A percentile compares a stretch with the other conserved stretches of the same genome.
These are phyloP conservation scores for Mollisiaceae sp. DNA, from an alignment of 2,329 filamentous ascomycete genomes.

Conservation along the genomic window DNA sequence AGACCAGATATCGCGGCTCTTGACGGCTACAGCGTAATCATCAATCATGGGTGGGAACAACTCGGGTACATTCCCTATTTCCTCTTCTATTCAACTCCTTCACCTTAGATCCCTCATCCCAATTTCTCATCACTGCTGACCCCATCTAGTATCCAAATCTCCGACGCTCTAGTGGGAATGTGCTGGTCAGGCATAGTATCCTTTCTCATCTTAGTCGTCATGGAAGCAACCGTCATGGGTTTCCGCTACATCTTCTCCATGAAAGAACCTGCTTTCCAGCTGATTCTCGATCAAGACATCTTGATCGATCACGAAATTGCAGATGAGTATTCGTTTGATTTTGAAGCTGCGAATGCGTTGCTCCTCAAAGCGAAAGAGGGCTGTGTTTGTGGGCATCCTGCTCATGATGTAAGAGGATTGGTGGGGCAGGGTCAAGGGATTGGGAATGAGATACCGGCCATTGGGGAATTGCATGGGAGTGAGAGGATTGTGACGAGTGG, in stretches of 20 bases:
- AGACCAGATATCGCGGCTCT: slow-evolving; percentile 17
- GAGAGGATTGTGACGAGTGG: slow-evolving; percentile 4
- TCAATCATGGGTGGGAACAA: slow-evolving; percentile 17
- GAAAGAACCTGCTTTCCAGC: slow-evolving; percentile 13
- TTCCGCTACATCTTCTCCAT: neutral
- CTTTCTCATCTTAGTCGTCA: slow-evolving; percentile 13
- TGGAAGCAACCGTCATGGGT: slow-evolving; percentile 11
- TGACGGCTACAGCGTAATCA: slow-evolving; percentile 13
- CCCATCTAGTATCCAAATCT: slow-evolving; percentile 13
- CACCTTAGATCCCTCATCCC: neutral
- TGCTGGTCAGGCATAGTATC: slow-evolving; percentile 14
- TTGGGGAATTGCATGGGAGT: slow-evolving; percentile 1
- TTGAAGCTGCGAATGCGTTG: neutral
- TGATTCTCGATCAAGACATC: slow-evolving; percentile 18
- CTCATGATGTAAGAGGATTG: no score
- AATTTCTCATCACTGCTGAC: neutral
- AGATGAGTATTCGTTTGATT: slow-evolving; percentile 7
- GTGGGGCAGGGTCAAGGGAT: neutral
- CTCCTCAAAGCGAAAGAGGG: neutral
- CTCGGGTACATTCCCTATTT: slow-evolving; percentile 5
- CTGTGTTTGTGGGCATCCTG: neutral
- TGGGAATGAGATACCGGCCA: neutral
- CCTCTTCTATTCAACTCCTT: neutral
- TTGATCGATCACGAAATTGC: slow-evolving; percentile 15
- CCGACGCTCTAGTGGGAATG: slow-evolving; percentile 11